Conservation (phyloP, 2,329 filamentous ascomycete genomes). For the Claviceps fusiformis region DNA sequence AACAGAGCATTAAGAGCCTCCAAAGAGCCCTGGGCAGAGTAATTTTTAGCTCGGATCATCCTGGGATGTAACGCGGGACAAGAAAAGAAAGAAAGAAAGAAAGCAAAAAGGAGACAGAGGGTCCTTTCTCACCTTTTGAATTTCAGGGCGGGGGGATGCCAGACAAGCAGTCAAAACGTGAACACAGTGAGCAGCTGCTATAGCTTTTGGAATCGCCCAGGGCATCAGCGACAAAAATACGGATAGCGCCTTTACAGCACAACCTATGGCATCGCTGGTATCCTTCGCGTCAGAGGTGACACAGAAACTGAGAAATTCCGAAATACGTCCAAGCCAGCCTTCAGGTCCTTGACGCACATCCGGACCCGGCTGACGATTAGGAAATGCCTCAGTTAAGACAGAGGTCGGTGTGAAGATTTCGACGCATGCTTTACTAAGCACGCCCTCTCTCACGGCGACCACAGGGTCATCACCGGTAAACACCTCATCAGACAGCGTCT, state of each 20-base stretch:
- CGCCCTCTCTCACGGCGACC: constrained; percentile 67
- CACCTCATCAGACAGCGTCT: constrained; percentile 86
- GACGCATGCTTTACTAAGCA: constrained; percentile 78
- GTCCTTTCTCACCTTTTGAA: constrained; percentile 48
- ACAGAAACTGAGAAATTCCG: constrained; percentile 60
- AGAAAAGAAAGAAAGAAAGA: neutral
- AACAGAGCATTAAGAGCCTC: constrained; percentile 79
- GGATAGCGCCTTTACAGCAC: constrained; percentile 63
- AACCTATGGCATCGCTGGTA: constrained; percentile 53
- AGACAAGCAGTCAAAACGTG: constrained; percentile 58
- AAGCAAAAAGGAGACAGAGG: neutral
- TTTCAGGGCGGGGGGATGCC: constrained; percentile 52
- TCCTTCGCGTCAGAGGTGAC: constrained; percentile 50
- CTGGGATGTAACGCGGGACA: neutral
- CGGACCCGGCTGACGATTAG: constrained; percentile 53
- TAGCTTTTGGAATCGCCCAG: constrained; percentile 78
- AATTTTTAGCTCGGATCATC: constrained; percentile 1
- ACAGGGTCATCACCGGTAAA: constrained; percentile 84
- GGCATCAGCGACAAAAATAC: constrained; percentile 67
- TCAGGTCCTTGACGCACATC: constrained; percentile 65
- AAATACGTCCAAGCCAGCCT: constrained; percentile 75
- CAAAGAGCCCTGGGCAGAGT: constrained; percentile 48
- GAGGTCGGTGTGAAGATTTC: constrained; percentile 79
- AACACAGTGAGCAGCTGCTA: constrained; percentile 58
- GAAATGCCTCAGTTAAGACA: constrained; percentile 63